Conservation (phyloP, 73 alveolate genomes). For the Paramecium tetraurelia region DNA sequence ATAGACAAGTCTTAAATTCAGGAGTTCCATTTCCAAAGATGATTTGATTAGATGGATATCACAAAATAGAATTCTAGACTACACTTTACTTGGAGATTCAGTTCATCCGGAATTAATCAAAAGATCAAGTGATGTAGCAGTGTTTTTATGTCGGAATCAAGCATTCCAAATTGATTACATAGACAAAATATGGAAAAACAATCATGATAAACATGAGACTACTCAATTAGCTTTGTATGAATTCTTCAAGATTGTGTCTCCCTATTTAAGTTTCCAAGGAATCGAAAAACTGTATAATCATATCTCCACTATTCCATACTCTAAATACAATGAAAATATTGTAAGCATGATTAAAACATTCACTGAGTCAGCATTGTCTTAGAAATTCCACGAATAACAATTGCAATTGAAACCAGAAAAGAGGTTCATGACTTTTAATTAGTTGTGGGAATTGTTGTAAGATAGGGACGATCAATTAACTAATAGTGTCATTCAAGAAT, state of each 20-base stretch:
- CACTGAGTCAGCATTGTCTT: slow-evolving; percentile 35
- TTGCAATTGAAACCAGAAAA: neutral
- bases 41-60: slow-evolving; percentile 22
- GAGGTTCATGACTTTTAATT: slow-evolving; percentile 34
- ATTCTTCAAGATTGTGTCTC: slow-evolving; percentile 43
- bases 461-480: slow-evolving; percentile 20
- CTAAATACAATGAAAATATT: slow-evolving; percentile 40
- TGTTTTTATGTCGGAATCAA: slow-evolving; percentile 29
- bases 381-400: neutral
- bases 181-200: slow-evolving; percentile 15
- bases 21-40: neutral
- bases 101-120: slow-evolving; percentile 63
- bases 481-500: neutral
- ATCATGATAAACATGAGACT: slow-evolving; percentile 58
- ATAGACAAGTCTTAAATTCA: neutral
- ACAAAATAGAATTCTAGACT: slow-evolving; percentile 23
- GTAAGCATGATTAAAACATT: slow-evolving; percentile 19
- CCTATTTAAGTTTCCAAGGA: neutral
- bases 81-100: slow-evolving; percentile 18
- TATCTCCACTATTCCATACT: neutral
- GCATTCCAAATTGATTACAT: slow-evolving; percentile 8
- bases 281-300: slow-evolving; percentile 22
- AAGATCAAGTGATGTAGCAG: slow-evolving; percentile 46
- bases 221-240: slow-evolving; percentile 38
- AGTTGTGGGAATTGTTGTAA: neutral